phyloP scores from a whole-genome alignment of 1,284 basidiomycete genomes.

The Irpex lacteus region DNA sequence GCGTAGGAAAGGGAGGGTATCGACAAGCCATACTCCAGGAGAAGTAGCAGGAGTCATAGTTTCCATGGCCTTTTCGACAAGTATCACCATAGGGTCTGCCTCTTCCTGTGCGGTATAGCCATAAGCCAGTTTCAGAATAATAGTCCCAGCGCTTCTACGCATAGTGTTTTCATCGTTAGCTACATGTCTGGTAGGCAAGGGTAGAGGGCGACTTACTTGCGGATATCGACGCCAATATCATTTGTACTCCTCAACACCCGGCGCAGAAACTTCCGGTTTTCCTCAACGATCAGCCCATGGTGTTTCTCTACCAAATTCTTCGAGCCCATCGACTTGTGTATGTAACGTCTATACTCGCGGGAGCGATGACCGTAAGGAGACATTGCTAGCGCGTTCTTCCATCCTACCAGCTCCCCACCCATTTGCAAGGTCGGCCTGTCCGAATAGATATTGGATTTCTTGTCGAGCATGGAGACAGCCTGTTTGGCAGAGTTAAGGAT shows the following conservation, averaged over 20 bases:
- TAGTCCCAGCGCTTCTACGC: background rate
- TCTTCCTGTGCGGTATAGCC: slow-evolving; percentile 6
- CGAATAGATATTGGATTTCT: slow-evolving; percentile 65
- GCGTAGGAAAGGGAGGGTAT: slow-evolving; percentile 9
- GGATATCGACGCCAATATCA: slow-evolving; percentile 51
- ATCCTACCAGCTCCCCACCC: slow-evolving; percentile 58
- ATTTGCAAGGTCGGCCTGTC: slow-evolving; percentile 50
- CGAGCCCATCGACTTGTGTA: slow-evolving; percentile 57
- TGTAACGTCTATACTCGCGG: slow-evolving; percentile 57
- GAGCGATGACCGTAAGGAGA: slow-evolving; percentile 61
- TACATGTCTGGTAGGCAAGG: background rate
- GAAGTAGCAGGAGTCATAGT: background rate
- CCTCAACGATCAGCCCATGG: slow-evolving; percentile 45
- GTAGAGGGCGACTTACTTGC: slow-evolving; percentile 41
- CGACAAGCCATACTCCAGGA: slow-evolving; percentile 9
- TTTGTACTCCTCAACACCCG: slow-evolving; percentile 52
- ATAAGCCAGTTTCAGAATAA: slow-evolving; percentile 7
- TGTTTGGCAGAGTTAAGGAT: slow-evolving; percentile 54
- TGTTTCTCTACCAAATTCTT: slow-evolving; percentile 47
- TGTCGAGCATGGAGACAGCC: slow-evolving; percentile 62
- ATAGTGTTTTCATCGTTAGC: slow-evolving; percentile 30
- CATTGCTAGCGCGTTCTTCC: slow-evolving; percentile 62
- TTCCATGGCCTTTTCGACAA: slow-evolving; percentile 1
- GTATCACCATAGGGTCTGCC: background rate
- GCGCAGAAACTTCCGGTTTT: slow-evolving; percentile 54